phyloP scores from a whole-genome alignment of 2,329 filamentous ascomycete species.

The Trichoderma guizhouense region DNA sequence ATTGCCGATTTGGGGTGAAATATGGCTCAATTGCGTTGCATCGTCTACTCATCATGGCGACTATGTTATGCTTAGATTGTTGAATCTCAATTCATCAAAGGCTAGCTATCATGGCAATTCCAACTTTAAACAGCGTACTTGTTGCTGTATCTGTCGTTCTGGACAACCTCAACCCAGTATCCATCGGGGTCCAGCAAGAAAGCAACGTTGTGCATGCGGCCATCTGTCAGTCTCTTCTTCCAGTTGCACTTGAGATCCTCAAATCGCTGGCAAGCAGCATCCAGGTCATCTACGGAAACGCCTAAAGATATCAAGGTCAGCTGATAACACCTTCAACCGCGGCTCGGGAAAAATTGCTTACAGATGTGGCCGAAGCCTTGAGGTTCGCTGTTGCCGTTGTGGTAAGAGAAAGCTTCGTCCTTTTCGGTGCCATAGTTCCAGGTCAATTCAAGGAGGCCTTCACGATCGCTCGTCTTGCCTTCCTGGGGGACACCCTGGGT shows the following conservation, averaged over 20 bases:
- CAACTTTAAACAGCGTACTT: conserved; percentile 33
- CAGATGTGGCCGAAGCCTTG: conserved; percentile 95
- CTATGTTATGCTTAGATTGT: background rate
- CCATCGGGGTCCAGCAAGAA: conserved; percentile 86
- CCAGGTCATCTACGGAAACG: conserved; percentile 81
- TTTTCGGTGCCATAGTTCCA: conserved; percentile 85
- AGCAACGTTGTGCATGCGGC: conserved; percentile 88
- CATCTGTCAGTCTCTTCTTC: conserved; percentile 95
- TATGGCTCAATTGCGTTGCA: background rate
- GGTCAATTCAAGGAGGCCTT: conserved; percentile 86
- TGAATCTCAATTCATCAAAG: background rate
- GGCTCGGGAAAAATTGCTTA: conserved; percentile 36
- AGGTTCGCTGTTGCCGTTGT: conserved; percentile 86
- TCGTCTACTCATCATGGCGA: background rate
- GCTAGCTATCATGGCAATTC: background rate
- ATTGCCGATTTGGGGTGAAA: background rate
- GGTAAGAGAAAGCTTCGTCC: conserved; percentile 78
- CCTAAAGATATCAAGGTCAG: conserved; percentile 42
- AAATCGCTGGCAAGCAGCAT: conserved; percentile 81
- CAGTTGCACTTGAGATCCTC: conserved; percentile 78
- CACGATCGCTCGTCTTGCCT: conserved; percentile 60
- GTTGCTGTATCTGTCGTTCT: conserved; percentile 67
- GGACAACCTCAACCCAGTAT: conserved; percentile 78
- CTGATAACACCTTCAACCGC: background rate
- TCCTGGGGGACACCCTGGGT: conserved; percentile 51